Evolutionary conservation across 108 stramenopile genomes (phyloP), one percentile per base, ranked within the genome.

Genomic region (Nitzschia inconspicua): DNA sequence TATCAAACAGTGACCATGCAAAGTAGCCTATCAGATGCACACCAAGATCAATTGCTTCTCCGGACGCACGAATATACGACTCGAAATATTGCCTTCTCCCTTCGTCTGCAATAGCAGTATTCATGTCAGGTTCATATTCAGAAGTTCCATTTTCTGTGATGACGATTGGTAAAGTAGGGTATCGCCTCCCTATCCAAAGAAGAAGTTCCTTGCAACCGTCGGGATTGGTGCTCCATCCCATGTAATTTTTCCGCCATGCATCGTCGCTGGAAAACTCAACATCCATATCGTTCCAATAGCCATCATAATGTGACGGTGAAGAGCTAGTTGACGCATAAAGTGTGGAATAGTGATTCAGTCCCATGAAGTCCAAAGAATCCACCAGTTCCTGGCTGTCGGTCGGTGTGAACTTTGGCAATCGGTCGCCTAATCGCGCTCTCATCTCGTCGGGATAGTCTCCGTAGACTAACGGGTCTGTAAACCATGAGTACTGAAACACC

Each of bases 1-100:
- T 97, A 59, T 95, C 92, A 82, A 97, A 79, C 29, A 97, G 71
- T 49, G 76, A 76, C 97, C 97, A 97, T 27, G 91, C 93, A 77
- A 89, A 97, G 61, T 95, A 97, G n/a, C 93, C 97, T 22, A 59
- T 53, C 22, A 97, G 65, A 25, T 84, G 66, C 9, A 87, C 93
- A 26, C 94, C 95, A 11, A 73, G 47, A 26, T 68, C 53, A 18
- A 88, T 77, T 5, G 92, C 88, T 47, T 86, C 65, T 28, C 66
- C 67, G 61, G 83, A 85, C 22, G 84, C 88, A 29, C 74, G 58
- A 32, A 90, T 49, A 56, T 86, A 84, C 1, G 62, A 75, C 50
- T 84, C 83, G n/a, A 88, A 66, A 65, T 69, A 93, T 4, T 72
- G 41, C 31, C 68, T 50, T 24, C 89, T 53, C 8, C 51, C 72